These are phyloP conservation scores for Botrytis fabae DNA, from an alignment of 2,329 filamentous ascomycete genomes.

Conservation along the genomic window DNA sequence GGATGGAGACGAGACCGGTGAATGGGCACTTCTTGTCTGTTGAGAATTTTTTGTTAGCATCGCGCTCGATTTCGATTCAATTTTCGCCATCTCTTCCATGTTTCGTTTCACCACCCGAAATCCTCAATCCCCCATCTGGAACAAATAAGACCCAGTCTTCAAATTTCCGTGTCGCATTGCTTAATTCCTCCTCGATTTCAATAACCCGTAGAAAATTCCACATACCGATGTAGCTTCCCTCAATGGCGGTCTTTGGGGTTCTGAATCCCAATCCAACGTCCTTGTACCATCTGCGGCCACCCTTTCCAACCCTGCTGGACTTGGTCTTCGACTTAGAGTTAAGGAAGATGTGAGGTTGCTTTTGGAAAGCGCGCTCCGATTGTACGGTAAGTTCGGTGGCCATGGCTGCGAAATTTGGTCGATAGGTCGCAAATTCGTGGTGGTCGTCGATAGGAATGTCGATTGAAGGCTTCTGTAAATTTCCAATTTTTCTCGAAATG, in stretches of 20 bases:
- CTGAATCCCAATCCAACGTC: conserved; percentile 99
- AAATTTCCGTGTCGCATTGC: neutral
- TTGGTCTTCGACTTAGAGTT: conserved; percentile 92
- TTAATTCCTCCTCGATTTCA: conserved; percentile 3
- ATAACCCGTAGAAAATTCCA: conserved; percentile 39
- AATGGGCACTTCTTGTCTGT: conserved; percentile 99
- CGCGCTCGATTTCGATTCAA: neutral
- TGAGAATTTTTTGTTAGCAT: conserved; percentile 31
- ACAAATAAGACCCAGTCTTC: neutral
- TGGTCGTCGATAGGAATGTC: conserved; percentile 27
- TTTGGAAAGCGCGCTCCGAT: conserved; percentile 99
- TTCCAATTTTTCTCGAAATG: conserved; percentile 28
- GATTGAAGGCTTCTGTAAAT: conserved; percentile 25
- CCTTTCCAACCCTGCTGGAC: conserved; percentile 84
- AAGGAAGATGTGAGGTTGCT: conserved; percentile 99
- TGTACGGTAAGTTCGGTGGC: conserved; percentile 99
- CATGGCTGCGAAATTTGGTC: conserved; percentile 56
- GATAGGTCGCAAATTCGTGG: conserved; percentile 38
- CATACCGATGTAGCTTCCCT: conserved; percentile 98
- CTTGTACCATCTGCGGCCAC: conserved; percentile 96
- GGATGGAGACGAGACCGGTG: conserved; percentile 98
- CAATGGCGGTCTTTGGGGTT: conserved; percentile 98
- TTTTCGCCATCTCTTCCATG: conserved; percentile 11
- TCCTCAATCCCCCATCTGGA: neutral
- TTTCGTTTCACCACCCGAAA: neutral